Evolutionary conservation across 2,329 filamentous ascomycete species (phyloP).

Genomic region (Diaporthe humulicola): DNA sequence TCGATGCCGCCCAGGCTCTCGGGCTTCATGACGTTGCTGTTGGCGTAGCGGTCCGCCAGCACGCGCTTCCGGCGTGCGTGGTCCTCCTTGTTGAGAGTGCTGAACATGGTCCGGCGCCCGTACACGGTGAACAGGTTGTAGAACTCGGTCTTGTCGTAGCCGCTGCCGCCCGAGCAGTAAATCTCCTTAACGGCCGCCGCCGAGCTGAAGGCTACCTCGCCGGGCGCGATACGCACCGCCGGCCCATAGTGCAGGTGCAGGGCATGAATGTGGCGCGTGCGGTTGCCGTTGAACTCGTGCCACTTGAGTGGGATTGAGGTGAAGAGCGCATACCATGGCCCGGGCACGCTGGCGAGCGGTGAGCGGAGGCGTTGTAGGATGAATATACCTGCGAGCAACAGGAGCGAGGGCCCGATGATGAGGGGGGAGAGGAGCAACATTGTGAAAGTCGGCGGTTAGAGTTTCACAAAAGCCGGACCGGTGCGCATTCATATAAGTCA

Average conservation of each 20-base stretch:
- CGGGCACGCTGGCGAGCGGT: conserved; percentile 60
- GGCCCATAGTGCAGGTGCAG: conserved; percentile 69
- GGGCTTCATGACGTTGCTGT: conserved; percentile 73
- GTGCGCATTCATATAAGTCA: neutral
- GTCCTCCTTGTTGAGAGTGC: conserved; percentile 69
- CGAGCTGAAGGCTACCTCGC: conserved; percentile 72
- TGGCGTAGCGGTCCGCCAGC: conserved; percentile 77
- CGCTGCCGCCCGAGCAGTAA: conserved; percentile 72
- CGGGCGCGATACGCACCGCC: conserved; percentile 68
- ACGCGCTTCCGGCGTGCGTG: conserved; percentile 74
- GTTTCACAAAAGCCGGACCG: neutral
- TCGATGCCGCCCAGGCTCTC: conserved; percentile 69
- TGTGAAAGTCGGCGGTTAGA: neutral
- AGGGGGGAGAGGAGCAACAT: conserved; percentile 43
- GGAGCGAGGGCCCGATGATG: conserved; percentile 35
- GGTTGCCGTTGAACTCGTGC: conserved; percentile 66
- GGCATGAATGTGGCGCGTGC: conserved; percentile 67
- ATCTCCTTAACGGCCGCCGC: conserved; percentile 71
- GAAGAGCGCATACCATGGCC: conserved; percentile 61
- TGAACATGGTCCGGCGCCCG: conserved; percentile 72
- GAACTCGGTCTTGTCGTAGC: conserved; percentile 75
- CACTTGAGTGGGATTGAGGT: conserved; percentile 66
- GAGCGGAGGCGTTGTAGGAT: conserved; percentile 48
- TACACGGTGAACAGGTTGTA: conserved; percentile 73
- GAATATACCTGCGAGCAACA: conserved; percentile 34